Base-by-base conservation (phyloP, 768 basidiomycete genomes). In the Tricholoma matsutake region DNA sequence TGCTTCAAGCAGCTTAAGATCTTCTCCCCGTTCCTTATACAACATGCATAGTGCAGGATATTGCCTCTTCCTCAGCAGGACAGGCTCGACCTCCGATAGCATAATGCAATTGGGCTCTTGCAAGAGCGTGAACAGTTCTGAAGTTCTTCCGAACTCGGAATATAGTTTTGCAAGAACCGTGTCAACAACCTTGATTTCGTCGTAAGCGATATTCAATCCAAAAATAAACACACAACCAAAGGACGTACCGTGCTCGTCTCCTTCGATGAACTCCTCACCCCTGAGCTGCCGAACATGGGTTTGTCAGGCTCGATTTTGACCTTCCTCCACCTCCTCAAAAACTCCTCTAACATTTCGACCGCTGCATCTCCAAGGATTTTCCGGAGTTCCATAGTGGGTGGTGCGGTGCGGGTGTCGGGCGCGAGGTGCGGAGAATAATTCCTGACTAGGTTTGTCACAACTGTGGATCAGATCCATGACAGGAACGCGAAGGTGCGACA, bases 391-490 rank as follows among this genome's bases (percentile, higher is more conserved):
- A 82, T 81, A 2, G 92, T 86, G 3, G 89, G 82, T 13, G 88
- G 86, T 6, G 92, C 87, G 20, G 81, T 77, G 28, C 81, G 83
- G 3, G 88, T 86, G 67, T 85, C 80, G 18, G 86, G 90, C 25
- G 84, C 73, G 66, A 96, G 82, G 75, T 95, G 89, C 14, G 94
- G 94, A 47, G 91, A 91, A 72, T 96, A 95, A 70, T 95, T 94
- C 80, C 85, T 83, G 81, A 93, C 91, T 91, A 96, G 79, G 82
- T 94, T 92, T 68, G 80, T 83, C 74, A 83, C 83, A 83, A 95
- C 94, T 95, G 78, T 7, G 69, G 78, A 89, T 85, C 72, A 91
- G 88, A 86, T 83, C 83, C 80, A 82, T 80, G 72, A 78, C 74
- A 76, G 76, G 73, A 78, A 77, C 67, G 63, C 72, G 65, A 69